Evolutionary conservation across 805 yeast species (phyloP).

Genomic region (Cyberlindnera sargentensis): DNA sequence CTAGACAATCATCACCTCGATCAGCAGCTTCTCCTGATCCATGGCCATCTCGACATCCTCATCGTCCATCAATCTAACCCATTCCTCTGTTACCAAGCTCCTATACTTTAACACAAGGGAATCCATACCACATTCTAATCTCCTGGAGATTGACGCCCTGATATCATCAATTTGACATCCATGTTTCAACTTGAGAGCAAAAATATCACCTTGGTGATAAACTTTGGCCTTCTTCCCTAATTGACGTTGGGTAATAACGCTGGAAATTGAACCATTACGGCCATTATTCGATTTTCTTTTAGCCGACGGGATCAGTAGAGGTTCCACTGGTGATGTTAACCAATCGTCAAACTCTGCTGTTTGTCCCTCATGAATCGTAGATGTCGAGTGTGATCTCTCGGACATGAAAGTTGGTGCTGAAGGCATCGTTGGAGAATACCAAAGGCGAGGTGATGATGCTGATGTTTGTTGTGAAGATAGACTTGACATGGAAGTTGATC

Average conservation of each 20-base stretch:
- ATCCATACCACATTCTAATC: conserved; percentile 17
- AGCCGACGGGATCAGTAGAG: conserved; percentile 3
- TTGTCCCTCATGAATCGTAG: conserved; percentile 8
- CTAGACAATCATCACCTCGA: neutral
- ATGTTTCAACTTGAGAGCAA: conserved; percentile 17
- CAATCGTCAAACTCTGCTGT: conserved; percentile 6
- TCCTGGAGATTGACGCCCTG: conserved; percentile 16
- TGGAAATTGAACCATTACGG: neutral
- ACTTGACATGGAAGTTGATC: conserved; percentile 1
- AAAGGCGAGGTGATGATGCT: conserved; percentile 9
- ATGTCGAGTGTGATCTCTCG: conserved; percentile 6
- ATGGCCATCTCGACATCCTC: conserved; percentile 14
- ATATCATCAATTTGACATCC: conserved; percentile 5
- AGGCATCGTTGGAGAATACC: conserved; percentile 19
- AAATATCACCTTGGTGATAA: conserved; percentile 19
- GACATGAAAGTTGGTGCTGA: conserved; percentile 1
- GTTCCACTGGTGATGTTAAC: conserved; percentile 11
- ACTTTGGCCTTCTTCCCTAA: conserved; percentile 17
- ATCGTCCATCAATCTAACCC: conserved; percentile 16
- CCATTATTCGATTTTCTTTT: neutral
- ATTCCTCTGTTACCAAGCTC: conserved; percentile 9
- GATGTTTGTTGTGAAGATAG: conserved; percentile 1
- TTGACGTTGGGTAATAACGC: neutral
- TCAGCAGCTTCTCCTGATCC: conserved; percentile 4
- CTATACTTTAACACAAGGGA: conserved; percentile 16